Evolutionary conservation across 371 early-diverging fungal genomes (phyloP), one percentile per base, ranked within the genome.

Genomic region (Nosema granulosis): DNA sequence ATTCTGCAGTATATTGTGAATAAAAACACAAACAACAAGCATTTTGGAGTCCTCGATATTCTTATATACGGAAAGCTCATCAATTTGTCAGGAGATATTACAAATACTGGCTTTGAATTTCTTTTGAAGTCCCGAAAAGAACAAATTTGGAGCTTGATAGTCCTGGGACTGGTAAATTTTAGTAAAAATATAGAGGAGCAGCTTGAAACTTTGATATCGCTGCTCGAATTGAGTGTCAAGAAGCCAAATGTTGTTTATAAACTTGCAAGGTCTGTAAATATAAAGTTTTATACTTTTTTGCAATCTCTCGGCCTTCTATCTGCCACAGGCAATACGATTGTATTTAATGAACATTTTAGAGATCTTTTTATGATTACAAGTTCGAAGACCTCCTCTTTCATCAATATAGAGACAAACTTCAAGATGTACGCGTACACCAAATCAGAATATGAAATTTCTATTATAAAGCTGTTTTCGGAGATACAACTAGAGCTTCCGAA

Each of bases 361-460:
- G n/a, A 71, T 22, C n/a, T 70, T 22, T 74, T 78, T 52, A 43
- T 57, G 20, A 56, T 31, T 11, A 31, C 31, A 28, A 56, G 54
- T 6, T 56, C 37, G 18, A 22, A 61, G 4, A 57, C 49, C 24
- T 38, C 63, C 11, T 51, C 54, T 51, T 71, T 72, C 75, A 37
- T 80, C 52, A 57, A 74, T 34, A 34, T 82, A 18, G 95, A 94
- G 82, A 93, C 94, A 11, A 94, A 94, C 82, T 93, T 91, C 78
- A 87, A 92, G 37, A 78, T 96, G 28, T 96, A 95, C 82, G 95
- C 95, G 0, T 96, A 94, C 83, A 94, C 95, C 88, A 90, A 90
- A 65, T 94, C 94, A 26, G 91, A 91, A n/a, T 87, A 96, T 38
- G 94, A 98, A 79, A 94, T 94, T 57, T 91, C 94, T n/a, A 93